Evolutionary conservation across 2,329 filamentous ascomycete genomes (phyloP), one percentile per base, ranked within the genome.

Genomic region (Cercospora nicotianae): DNA sequence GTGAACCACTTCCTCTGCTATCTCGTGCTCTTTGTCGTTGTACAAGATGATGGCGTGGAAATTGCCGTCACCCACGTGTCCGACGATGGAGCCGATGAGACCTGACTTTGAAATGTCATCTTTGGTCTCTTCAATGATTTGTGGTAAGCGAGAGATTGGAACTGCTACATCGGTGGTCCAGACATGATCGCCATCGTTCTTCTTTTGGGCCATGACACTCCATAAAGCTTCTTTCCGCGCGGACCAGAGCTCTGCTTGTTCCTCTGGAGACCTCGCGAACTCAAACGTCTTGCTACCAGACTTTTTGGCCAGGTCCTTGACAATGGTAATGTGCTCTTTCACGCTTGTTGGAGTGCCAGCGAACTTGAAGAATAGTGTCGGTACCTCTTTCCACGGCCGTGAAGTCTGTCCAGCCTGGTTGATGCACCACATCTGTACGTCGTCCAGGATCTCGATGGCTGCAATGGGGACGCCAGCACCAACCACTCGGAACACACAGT

Each of bases 361-460:
- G 74, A 92, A 92, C 80, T 92, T 92, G 81, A 93, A 87, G 75
- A 93, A 93, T 1, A 93, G 81, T 0, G 91, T 93, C 0, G 91
- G 89, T 0, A 81, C 81, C 75, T 92, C 90, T 66, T 86, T 86
- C 91, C 91, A 93, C 42, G 81, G 82, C 26, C 89, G 87, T 39
- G 84, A 84, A 0, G 87, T 88, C 76, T 83, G 85, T 28, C 90
- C 89, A 0, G 89, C 87, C 30, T 86, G 82, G 80, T 92, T 92
- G 73, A 92, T 87, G 53, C 90, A 87, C 61, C 82, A 80, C 90
- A 97, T 97, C 82, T 96, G 93, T 66, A 93, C 90, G 77, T 96
- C 93, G 80, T 97, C 94, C 30, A 97, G 84, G 67, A 97, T 91
- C 81, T 97, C 94, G 53, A 97, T 89, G n/a, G 94, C 94, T 0